phyloP scores from a whole-genome alignment of 2,329 filamentous ascomycete genomes.

The Trichothecium roseum region DNA sequence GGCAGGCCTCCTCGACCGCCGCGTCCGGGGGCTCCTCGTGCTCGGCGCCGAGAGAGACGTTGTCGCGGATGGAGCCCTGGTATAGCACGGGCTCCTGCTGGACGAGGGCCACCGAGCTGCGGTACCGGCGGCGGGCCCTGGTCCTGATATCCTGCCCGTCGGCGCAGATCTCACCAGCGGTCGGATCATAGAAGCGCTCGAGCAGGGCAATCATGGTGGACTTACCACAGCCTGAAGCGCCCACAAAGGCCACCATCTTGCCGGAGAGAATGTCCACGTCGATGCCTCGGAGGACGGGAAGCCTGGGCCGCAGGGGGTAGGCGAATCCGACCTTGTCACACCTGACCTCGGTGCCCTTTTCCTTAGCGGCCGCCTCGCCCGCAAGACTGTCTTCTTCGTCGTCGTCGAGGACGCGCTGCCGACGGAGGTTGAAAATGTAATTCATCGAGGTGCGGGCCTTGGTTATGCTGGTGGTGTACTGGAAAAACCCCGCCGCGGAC shows the following conservation, averaged over 20 bases:
- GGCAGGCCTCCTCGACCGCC: conserved; percentile 37
- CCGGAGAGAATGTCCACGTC: conserved; percentile 30
- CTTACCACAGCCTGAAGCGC: conserved; percentile 49
- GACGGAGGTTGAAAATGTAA: conserved; percentile 33
- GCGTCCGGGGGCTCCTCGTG: conserved; percentile 15
- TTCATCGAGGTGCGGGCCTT: conserved; percentile 37
- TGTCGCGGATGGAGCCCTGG: conserved; percentile 43
- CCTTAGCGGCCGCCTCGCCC: background rate
- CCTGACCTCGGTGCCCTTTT: conserved; percentile 25
- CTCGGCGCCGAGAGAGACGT: conserved; percentile 39
- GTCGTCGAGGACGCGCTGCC: conserved; percentile 18
- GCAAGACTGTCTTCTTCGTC: conserved; percentile 4
- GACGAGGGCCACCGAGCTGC: conserved; percentile 25
- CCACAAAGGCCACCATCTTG: conserved; percentile 44
- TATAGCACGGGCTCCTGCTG: conserved; percentile 31
- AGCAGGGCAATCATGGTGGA: conserved; percentile 46
- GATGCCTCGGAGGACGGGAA: conserved; percentile 26
- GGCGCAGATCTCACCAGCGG: conserved; percentile 15
- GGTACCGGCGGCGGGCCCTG: conserved; percentile 15
- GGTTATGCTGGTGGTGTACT: conserved; percentile 40
- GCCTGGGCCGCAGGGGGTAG: conserved; percentile 35
- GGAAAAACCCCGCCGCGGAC: conserved; percentile 29
- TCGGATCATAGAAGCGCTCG: conserved; percentile 32
- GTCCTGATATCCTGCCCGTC: conserved; percentile 19
- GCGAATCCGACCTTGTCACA: conserved; percentile 45